Evolutionary conservation across 1,139 yeast species (phyloP).

Genomic region (Debaryomyces sp.): DNA sequence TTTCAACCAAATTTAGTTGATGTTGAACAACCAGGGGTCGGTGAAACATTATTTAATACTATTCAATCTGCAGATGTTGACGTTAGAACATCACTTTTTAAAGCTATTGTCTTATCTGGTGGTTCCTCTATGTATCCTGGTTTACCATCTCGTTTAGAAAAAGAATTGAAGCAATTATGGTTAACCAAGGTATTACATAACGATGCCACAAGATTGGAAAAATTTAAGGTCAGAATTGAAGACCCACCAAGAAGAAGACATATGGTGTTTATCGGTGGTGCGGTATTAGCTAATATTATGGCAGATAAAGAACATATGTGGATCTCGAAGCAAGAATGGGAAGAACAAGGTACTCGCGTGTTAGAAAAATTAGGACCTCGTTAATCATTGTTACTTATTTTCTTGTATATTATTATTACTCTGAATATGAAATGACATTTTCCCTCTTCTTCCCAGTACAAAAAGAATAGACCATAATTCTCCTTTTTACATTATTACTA

Average conservation of each 20-base stretch:
- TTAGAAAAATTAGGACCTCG: constrained; percentile 93
- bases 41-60: constrained; percentile 88
- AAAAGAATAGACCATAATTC: neutral
- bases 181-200: constrained; percentile 83
- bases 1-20: constrained; percentile 98
- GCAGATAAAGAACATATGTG: constrained; percentile 98
- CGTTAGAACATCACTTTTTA: constrained; percentile 82
- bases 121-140: constrained; percentile 99
- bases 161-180: constrained; percentile 96
- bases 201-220: constrained; percentile 83
- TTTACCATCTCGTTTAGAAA: constrained; percentile 91
- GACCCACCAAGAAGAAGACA: constrained; percentile 99
- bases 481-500: neutral
- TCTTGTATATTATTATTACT: constrained; percentile 6
- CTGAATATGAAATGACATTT: neutral
- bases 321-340: constrained; percentile 97
- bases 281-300: constrained; percentile 96
- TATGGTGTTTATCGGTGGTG: constrained; percentile 99
- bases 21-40: constrained; percentile 96
- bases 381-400: constrained; percentile 29
- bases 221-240: constrained; percentile 94
- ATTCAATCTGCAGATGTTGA: constrained; percentile 95
- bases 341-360: constrained; percentile 88
- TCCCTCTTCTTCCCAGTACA: neutral
- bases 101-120: constrained; percentile 93